These are phyloP conservation scores for Penicillium sp. DNA, from an alignment of 2,329 filamentous ascomycete genomes.

Conservation along the genomic window DNA sequence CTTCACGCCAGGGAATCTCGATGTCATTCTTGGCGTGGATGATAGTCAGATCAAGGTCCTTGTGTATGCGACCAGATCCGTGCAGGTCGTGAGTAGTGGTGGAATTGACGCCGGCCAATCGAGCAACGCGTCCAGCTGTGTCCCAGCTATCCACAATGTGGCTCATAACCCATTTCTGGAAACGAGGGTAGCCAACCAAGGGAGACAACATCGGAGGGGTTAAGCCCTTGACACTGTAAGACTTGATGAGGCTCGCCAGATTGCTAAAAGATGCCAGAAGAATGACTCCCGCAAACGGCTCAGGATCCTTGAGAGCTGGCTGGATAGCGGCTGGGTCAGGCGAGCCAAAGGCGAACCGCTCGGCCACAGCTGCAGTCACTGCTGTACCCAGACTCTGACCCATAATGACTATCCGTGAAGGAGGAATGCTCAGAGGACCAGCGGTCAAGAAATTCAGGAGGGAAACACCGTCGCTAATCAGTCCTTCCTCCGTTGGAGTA, in stretches of 20 bases:
- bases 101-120: conserved; percentile 30
- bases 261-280: conserved; percentile 75
- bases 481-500: conserved; percentile 69
- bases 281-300: conserved; percentile 72
- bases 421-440: conserved; percentile 57
- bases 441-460: conserved; percentile 59
- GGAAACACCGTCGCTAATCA: conserved; percentile 72
- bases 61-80: conserved; percentile 48
- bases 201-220: conserved; percentile 71
- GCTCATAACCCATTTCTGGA: conserved; percentile 56
- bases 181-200: conserved; percentile 58
- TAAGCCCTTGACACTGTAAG: conserved; percentile 71
- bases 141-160: conserved; percentile 77
- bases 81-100: conserved; percentile 35
- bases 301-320: conserved; percentile 38
- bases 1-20: conserved; percentile 67
- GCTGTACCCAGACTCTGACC: conserved; percentile 88
- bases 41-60: conserved; percentile 59
- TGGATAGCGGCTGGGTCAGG: conserved; percentile 29
- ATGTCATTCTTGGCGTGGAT: conserved; percentile 75
- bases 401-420: conserved; percentile 69
- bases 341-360: conserved; percentile 56
- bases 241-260: conserved; percentile 64
- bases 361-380: conserved; percentile 66
- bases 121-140: conserved; percentile 58